Percentiles rank a stretch among this genome's conserved stretches.
Evolutionary conservation across 1,284 basidiomycete genomes (phyloP).

Genomic region (Xanthoconium separans): DNA sequence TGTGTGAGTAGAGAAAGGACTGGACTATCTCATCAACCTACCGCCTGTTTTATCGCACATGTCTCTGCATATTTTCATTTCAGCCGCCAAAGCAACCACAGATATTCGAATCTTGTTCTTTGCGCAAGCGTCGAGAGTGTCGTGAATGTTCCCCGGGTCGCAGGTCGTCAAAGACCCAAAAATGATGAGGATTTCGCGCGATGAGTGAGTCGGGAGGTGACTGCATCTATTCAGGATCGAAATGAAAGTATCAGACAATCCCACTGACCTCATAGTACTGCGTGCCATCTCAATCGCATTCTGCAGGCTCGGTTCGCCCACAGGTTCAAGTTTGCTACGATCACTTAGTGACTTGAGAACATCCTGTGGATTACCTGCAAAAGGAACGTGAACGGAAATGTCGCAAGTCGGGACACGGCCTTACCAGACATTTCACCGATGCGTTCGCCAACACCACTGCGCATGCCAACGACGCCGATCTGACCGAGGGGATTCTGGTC

Average conservation of each 20-base stretch:
- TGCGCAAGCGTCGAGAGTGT: conserved; percentile 82
- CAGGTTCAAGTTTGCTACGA: conserved; percentile 84
- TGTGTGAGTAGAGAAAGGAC: conserved; percentile 11
- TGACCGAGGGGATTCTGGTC: conserved; percentile 99
- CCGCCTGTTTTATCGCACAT: conserved; percentile 88
- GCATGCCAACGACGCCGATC: conserved; percentile 90
- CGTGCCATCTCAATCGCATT: conserved; percentile 96
- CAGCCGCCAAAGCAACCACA: conserved; percentile 90
- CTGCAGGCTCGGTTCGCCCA: conserved; percentile 93
- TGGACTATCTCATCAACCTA: conserved; percentile 35
- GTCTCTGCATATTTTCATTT: conserved; percentile 96
- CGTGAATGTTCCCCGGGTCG: conserved; percentile 95
- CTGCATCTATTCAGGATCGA: conserved; percentile 39
- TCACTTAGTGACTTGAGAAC: conserved; percentile 85
- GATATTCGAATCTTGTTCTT: conserved; percentile 86
- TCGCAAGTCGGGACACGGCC: conserved; percentile 18
- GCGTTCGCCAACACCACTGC: conserved; percentile 84
- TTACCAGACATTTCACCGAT: conserved; percentile 87
- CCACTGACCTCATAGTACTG: conserved; percentile 76
- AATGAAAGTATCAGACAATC: conserved; percentile 16
- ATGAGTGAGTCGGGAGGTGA: conserved; percentile 93
- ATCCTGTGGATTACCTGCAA: conserved; percentile 89
- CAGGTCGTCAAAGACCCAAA: conserved; percentile 96
- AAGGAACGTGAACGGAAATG: conserved; percentile 1
- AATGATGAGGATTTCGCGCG: conserved; percentile 90